These are phyloP conservation scores for Globisporangium nagaii DNA, from an alignment of 352 stramenopile species.

Conservation along the genomic window DNA sequence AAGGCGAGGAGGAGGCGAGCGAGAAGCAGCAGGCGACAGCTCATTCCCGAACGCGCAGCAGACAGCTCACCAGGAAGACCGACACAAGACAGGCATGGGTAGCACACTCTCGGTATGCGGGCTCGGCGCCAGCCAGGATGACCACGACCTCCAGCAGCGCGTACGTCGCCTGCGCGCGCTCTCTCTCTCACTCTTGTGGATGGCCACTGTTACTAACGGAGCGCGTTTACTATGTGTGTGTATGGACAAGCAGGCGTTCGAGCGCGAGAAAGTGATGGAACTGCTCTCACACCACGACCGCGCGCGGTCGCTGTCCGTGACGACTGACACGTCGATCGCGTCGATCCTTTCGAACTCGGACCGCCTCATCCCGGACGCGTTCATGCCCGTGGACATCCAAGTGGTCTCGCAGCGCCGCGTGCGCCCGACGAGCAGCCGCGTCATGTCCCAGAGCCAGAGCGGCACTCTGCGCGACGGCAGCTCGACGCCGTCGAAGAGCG, in stretches of 20 bases:
- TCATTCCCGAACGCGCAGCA: conserved; percentile 3
- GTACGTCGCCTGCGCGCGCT: conserved; percentile 9
- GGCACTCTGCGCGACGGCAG: conserved; percentile 4
- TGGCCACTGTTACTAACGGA: too few species aligned
- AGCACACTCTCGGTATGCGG: conserved; percentile 33
- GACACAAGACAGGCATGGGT: conserved; percentile 20
- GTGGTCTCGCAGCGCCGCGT: conserved; percentile 47
- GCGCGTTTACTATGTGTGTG: not conserved
- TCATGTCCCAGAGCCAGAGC: conserved; percentile 12
- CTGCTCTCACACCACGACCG: conserved; percentile 15
- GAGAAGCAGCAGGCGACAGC: not conserved
- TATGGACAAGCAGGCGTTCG: conserved; percentile 3
- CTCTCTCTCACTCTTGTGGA: not conserved
- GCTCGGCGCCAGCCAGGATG: conserved; percentile 13
- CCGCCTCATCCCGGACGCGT: conserved; percentile 51
- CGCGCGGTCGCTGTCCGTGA: conserved; percentile 27
- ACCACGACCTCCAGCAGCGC: conserved; percentile 14
- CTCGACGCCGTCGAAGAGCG: conserved; percentile 17
- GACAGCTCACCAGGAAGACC: not conserved
- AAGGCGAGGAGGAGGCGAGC: not conserved
- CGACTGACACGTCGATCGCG: conserved; percentile 44
- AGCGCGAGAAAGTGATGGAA: conserved; percentile 25
- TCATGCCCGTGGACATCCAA: conserved; percentile 58
- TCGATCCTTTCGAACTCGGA: conserved; percentile 63
- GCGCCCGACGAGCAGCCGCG: conserved; percentile 13